Evolutionary conservation across 2,329 filamentous ascomycete genomes (phyloP).

Genomic region (Bipolaris sorokiniana): DNA sequence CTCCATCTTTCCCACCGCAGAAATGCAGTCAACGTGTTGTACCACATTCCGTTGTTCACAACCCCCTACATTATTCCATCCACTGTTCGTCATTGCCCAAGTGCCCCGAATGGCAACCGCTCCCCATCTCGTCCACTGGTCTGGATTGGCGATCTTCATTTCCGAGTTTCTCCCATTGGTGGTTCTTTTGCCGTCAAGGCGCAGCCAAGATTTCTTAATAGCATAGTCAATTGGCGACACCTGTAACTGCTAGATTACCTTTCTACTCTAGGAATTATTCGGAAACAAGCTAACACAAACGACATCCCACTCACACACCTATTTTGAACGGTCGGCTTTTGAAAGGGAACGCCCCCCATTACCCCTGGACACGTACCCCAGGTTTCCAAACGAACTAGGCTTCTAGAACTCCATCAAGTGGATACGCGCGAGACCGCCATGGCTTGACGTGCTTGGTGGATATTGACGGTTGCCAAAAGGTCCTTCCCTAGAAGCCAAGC

Average conservation of each 20-base stretch:
- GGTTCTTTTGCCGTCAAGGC: slow-evolving; percentile 20
- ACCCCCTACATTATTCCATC: slow-evolving; percentile 2
- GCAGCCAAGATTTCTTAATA: slow-evolving; percentile 27
- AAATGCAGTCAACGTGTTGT: slow-evolving; percentile 51
- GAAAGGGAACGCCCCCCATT: not conserved
- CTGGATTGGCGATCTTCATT: not conserved
- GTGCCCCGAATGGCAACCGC: not conserved
- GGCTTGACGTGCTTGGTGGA: slow-evolving; percentile 31
- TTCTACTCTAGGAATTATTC: slow-evolving; percentile 7
- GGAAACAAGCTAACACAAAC: slow-evolving; percentile 2
- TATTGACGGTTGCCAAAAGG: slow-evolving; percentile 10
- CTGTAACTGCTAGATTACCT: slow-evolving; percentile 21
- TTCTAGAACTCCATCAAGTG: slow-evolving; percentile 4
- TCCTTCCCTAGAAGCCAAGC: slow-evolving; percentile 1
- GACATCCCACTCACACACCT: slow-evolving; percentile 8
- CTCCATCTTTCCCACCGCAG: slow-evolving; percentile 35
- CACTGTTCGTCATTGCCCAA: not conserved
- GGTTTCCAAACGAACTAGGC: slow-evolving; percentile 9
- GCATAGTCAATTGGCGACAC: slow-evolving; percentile 23
- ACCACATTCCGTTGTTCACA: slow-evolving; percentile 48
- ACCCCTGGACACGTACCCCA: slow-evolving; percentile 11
- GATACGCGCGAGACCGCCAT: slow-evolving; percentile 9
- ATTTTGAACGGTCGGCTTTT: slow-evolving; percentile 11
- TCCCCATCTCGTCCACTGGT: not conserved
- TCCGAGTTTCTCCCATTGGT: slow-evolving; percentile 30